Evolutionary conservation across 441 rosid species (phyloP), one percentile per base, ranked within the genome.

Genomic region (Populus hybrid): DNA sequence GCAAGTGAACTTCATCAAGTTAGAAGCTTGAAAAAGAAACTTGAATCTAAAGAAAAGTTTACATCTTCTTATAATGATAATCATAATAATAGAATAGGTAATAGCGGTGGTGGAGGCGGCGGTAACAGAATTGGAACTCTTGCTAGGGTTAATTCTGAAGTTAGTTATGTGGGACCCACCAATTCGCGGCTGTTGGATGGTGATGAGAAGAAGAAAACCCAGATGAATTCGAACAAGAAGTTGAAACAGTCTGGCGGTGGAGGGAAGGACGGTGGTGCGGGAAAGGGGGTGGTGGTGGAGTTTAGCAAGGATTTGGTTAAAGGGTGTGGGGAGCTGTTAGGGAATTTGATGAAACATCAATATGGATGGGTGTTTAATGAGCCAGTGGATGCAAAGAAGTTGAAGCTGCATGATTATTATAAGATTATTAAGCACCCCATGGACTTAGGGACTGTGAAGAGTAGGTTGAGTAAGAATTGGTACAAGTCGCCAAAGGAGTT

Each of bases 371-470:
- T 93, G 81, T 95, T 95, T 78, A 90, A 91, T 80, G 65, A 76
- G 7, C 99, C 98, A 0, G 99, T 95, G 32, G 98, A 95, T 87
- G 97, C 79, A 8, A 84, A 87, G 78, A 86, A 80, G 68, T 89
- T 94, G 59, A 89, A 89, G 69, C 84, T 94, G 83, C 92, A 81
- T 70, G 98, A 96, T 88, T 96, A 96, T 77, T 81, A 83, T 66
- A 87, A 70, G 14, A 94, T 94, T 70, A 81, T 96, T 70, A 90
- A 90, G 89, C 89, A 86, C 82, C 99, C 99, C 4, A 96, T 96
- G 99, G 99, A 96, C 89, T 87, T 96, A 83, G 97, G 99, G 5
- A 91, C 97, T 1, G 92, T 96, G 76, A 93, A 90, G 86, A 81
- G 65, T 70, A 90, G 84, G 86, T 83, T 94, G 87, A 84, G 80